Base-by-base conservation (phyloP, 2,329 filamentous ascomycete species). In the Escovopsis weberi region DNA sequence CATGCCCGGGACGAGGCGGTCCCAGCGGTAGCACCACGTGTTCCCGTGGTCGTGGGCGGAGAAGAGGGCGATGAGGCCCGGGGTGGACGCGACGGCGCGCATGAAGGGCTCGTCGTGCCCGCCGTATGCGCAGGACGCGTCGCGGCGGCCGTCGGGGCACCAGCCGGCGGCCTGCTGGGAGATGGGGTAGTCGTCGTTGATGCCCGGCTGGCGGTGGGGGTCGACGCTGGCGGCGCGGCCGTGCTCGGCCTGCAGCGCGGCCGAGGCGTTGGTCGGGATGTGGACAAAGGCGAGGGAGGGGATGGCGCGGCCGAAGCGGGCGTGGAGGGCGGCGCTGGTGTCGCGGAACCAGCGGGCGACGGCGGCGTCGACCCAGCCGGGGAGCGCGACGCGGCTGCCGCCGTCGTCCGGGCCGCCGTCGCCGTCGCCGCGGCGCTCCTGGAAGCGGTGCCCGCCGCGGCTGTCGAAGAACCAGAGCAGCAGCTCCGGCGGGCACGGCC, bases 401-500 rank as follows among this genome's bases (percentile, higher is more conserved):
- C 8, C 28, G 8, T 9, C 8, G 28, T 11, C 28, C 28, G 28
- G 8, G 28, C 28, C 11, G 28, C 52, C 50, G 12, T 59, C 51
- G 28, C 8, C 28, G 8, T 9, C 8, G 28, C 7, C 28, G 28
- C 28, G 3, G 28, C 49, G 51, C 47, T 59, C 51, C 45, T 69
- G 67, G 50, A 68, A 75, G 39, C 65, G 61, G 41, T 64, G 63
- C 7, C 78, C 78, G 33, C 79, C 78, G 12, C 72, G 66, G 43
- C 68, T 74, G 52, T 85, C 82, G 51, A 86, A 84, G 60, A 85
- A 85, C 78, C 80, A 86, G 2, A 86, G 62, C 1, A 85, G 52
- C 30, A 70, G 48, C 38, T 61, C 60, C 0, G 67, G 65, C 1
- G 49, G 45, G 44, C 66, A 69, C 3, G 44, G 43, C 11, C 45